Evolutionary conservation across 1,284 basidiomycete species (phyloP).

Genomic region (Marasmius fiardii): DNA sequence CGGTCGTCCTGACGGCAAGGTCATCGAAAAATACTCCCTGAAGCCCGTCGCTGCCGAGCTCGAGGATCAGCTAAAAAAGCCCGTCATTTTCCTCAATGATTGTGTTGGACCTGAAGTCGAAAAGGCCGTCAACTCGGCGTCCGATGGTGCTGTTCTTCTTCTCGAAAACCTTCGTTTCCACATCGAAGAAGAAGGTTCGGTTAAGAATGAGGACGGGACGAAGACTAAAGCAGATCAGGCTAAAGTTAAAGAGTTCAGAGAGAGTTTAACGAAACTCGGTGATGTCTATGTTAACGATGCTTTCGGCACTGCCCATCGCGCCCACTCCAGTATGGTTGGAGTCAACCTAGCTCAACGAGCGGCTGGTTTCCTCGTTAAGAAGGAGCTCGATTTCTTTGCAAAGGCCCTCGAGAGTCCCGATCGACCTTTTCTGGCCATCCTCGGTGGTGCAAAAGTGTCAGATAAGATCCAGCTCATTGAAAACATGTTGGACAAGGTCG

Average conservation of each 20-base stretch:
- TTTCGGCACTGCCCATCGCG: constrained; percentile 97
- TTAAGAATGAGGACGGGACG: constrained; percentile 89
- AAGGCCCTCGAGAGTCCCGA: constrained; percentile 96
- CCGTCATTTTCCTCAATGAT: constrained; percentile 83
- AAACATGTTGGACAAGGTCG: constrained; percentile 98
- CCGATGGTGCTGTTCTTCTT: constrained; percentile 81
- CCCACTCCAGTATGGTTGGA: constrained; percentile 98
- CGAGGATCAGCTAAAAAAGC: constrained; percentile 63
- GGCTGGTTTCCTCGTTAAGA: constrained; percentile 96
- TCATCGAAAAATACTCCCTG: constrained; percentile 88
- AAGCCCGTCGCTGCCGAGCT: constrained; percentile 82
- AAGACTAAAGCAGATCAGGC: constrained; percentile 91
- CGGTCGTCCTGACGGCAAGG: constrained; percentile 94
- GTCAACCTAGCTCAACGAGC: constrained; percentile 92
- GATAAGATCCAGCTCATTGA: constrained; percentile 99
- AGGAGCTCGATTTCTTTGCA: constrained; percentile 98
- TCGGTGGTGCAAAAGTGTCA: constrained; percentile 98
- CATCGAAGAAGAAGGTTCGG: constrained; percentile 95
- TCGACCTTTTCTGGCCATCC: constrained; percentile 95
- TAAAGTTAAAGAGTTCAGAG: constrained; percentile 83
- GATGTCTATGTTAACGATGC: constrained; percentile 99
- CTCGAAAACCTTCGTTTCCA: constrained; percentile 99
- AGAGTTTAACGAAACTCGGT: constrained; percentile 86
- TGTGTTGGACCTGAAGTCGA: constrained; percentile 88
- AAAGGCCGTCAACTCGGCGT: constrained; percentile 69